These are phyloP conservation scores for Cercospora sojina DNA, from an alignment of 2,329 filamentous ascomycete species.

Conservation along the genomic window DNA sequence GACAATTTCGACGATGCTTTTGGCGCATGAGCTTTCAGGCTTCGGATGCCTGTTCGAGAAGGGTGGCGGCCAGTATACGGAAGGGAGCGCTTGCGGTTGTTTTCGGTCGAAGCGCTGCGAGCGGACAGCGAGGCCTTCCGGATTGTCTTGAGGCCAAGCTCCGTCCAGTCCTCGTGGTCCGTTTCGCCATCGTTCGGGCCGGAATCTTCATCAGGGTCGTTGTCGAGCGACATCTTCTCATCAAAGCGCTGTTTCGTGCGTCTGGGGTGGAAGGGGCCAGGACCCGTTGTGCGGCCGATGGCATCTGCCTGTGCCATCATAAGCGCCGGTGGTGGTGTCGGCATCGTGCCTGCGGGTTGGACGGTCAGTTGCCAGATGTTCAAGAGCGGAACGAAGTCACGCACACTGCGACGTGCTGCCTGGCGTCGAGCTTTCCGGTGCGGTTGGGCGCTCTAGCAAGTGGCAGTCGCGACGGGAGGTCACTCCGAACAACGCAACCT, in stretches of 20 bases:
- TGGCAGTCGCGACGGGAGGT: neutral
- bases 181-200: constrained; percentile 63
- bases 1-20: no score
- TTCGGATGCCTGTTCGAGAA: constrained; percentile 28
- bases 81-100: constrained; percentile 34
- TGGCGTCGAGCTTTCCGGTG: neutral
- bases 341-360: neutral
- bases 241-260: constrained; percentile 19
- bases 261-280: constrained; percentile 25
- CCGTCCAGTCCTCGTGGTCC: constrained; percentile 94
- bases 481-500: no score
- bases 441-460: neutral
- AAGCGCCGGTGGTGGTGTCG: neutral
- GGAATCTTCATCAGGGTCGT: constrained; percentile 38
- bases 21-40: neutral
- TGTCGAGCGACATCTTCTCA: constrained; percentile 79
- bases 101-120: constrained; percentile 29
- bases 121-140: constrained; percentile 58
- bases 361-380: neutral
- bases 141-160: constrained; percentile 80
- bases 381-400: neutral
- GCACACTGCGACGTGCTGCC: neutral
- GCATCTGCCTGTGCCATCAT: neutral
- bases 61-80: constrained; percentile 31
- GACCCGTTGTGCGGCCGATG: neutral